Percentiles rank a stretch among this genome's conserved stretches.
These are phyloP conservation scores for Lichtheimia ornata DNA, from an alignment of 371 early-diverging fungal species.

Conservation along the genomic window DNA sequence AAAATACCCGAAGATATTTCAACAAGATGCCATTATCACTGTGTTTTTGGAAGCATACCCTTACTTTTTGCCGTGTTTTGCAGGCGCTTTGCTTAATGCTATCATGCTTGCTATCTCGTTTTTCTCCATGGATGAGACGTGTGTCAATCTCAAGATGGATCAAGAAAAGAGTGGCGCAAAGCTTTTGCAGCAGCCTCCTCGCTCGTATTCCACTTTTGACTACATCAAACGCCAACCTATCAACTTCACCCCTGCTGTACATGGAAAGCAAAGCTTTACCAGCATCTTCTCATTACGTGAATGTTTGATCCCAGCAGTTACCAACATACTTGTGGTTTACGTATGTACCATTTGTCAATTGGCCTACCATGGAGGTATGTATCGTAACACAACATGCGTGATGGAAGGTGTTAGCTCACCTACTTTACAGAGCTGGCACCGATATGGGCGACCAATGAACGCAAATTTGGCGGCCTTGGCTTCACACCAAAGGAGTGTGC, in stretches of 20 bases:
- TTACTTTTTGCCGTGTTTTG: constrained; percentile 84
- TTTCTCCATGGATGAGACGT: constrained; percentile 78
- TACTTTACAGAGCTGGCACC: constrained; percentile 14
- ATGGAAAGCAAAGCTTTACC: background rate
- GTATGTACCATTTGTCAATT: constrained; percentile 34
- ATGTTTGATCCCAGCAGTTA: constrained; percentile 30
- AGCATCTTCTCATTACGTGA: constrained; percentile 25
- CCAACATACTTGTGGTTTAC: constrained; percentile 30
- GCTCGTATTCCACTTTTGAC: constrained; percentile 8
- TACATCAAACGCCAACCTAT: background rate
- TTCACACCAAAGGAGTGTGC: constrained; percentile 57
- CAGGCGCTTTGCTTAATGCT: constrained; percentile 61
- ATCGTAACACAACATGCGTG: too few relatives aligned
- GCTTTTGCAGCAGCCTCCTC: background rate
- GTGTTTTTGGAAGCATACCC: constrained; percentile 70
- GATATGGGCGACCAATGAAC: constrained; percentile 19
- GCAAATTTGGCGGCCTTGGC: constrained; percentile 56
- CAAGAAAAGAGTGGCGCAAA: background rate
- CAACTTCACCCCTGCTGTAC: too few relatives aligned
- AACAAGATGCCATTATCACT: constrained; percentile 37
- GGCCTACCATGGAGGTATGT: constrained; percentile 40
- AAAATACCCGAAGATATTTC: constrained; percentile 71
- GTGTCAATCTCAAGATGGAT: background rate
- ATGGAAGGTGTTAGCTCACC: too few relatives aligned
- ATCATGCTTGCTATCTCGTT: constrained; percentile 67